A percentile compares a stretch with the other conserved stretches of the same genome.
These are phyloP conservation scores for Penicillium sp. DNA, from an alignment of 2,329 filamentous ascomycete species.

Conservation along the genomic window DNA sequence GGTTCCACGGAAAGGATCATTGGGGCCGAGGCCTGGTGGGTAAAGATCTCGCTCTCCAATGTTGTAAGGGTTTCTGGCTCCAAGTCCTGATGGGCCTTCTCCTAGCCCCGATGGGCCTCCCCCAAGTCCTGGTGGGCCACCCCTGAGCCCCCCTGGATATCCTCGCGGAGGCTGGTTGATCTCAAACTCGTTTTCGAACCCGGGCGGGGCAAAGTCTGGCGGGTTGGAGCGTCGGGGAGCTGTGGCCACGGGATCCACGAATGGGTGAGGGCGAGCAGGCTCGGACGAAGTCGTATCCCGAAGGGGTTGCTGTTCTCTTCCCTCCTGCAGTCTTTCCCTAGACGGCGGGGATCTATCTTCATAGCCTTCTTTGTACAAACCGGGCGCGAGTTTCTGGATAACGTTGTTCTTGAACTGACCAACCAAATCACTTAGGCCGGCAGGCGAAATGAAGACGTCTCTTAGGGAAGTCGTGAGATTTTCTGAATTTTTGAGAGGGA, in stretches of 20 bases:
- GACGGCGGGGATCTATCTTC: slow-evolving; percentile 50
- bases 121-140: no score
- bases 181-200: slow-evolving; percentile 90
- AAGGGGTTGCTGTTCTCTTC: slow-evolving; percentile 45
- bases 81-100: slow-evolving; percentile 30
- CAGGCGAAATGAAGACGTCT: slow-evolving; percentile 68
- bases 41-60: slow-evolving; percentile 71
- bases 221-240: slow-evolving; percentile 62
- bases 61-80: slow-evolving; percentile 57
- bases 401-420: slow-evolving; percentile 71
- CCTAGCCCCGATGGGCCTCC: no score
- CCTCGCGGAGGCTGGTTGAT: slow-evolving; percentile 65
- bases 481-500: slow-evolving; percentile 49
- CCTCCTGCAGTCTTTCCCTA: slow-evolving; percentile 43
- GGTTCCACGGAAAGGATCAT: slow-evolving; percentile 71
- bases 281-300: slow-evolving; percentile 53
- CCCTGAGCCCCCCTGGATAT: slow-evolving; percentile 29
- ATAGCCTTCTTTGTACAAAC: slow-evolving; percentile 73
- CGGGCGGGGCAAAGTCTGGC: slow-evolving; percentile 75
- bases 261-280: slow-evolving; percentile 65
- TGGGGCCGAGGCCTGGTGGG: slow-evolving; percentile 59
- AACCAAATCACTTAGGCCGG: slow-evolving; percentile 66
- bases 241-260: slow-evolving; percentile 62
- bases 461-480: slow-evolving; percentile 38
- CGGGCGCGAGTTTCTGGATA: slow-evolving; percentile 77